These are phyloP conservation scores for Crithidia sp. DNA, from an alignment of 208 protist species.

Conservation along the genomic window DNA sequence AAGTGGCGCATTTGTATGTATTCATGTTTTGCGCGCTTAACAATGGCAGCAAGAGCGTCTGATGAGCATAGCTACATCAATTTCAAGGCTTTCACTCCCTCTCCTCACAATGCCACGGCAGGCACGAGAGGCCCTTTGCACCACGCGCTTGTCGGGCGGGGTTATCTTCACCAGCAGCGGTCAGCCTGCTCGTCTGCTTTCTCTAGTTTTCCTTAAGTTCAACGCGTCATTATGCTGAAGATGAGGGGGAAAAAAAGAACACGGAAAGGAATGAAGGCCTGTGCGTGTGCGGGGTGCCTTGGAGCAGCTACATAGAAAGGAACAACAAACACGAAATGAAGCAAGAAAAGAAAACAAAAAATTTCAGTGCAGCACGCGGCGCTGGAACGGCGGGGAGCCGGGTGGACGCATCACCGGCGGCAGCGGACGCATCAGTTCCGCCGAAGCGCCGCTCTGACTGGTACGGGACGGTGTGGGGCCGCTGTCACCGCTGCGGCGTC, in stretches of 20 bases:
- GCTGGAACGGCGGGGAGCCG: background rate
- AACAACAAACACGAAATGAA: background rate
- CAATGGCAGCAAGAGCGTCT: too few relatives aligned
- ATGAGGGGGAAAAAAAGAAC: background rate
- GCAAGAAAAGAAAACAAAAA: background rate
- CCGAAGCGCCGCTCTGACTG: background rate
- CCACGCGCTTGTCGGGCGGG: too few relatives aligned
- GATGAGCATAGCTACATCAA: too few relatives aligned
- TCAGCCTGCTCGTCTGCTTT: too few relatives aligned
- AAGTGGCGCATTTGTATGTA: too few relatives aligned
- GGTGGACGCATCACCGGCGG: conserved; percentile 9
- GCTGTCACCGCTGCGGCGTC: background rate
- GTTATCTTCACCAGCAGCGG: too few relatives aligned
- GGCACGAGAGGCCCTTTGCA: too few relatives aligned
- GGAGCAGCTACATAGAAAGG: background rate
- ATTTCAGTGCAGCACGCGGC: conserved; percentile 6
- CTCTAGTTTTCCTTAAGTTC: too few relatives aligned
- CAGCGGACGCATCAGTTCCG: conserved; percentile 3
- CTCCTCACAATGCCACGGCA: too few relatives aligned
- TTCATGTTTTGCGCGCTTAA: too few relatives aligned
- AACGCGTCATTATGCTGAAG: background rate
- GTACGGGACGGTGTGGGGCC: background rate
- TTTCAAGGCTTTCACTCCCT: too few relatives aligned
- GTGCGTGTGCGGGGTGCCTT: background rate
- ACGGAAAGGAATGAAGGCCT: background rate